Percentiles rank a stretch among this genome's conserved stretches.
These are phyloP conservation scores for Malbranchea zuffiana DNA, from an alignment of 2,329 filamentous ascomycete species.

Conservation along the genomic window DNA sequence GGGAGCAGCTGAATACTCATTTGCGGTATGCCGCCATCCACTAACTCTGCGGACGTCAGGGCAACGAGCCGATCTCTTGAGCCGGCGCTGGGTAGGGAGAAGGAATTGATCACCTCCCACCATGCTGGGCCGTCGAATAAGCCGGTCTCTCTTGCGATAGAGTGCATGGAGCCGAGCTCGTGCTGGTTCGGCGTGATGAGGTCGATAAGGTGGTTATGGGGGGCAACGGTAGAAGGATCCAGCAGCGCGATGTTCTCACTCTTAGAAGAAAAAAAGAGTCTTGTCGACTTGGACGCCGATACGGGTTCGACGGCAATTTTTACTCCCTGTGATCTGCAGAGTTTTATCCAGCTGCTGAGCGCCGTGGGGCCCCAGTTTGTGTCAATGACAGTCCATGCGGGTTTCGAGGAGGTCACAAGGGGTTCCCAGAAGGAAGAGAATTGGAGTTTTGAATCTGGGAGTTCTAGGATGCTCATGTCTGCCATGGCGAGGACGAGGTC, in stretches of 20 bases:
- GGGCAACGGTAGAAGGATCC: slow-evolving; percentile 37
- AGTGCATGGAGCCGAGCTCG: slow-evolving; percentile 72
- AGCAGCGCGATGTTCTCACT: slow-evolving; percentile 20
- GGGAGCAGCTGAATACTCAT: slow-evolving; percentile 76
- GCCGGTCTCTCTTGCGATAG: slow-evolving; percentile 52
- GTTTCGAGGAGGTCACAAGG: slow-evolving; percentile 45
- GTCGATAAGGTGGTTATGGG: slow-evolving; percentile 52
- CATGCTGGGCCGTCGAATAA: slow-evolving; percentile 61
- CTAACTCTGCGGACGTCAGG: slow-evolving; percentile 55
- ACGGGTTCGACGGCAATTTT: slow-evolving; percentile 80
- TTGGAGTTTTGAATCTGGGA: slow-evolving; percentile 30
- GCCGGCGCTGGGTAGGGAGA: slow-evolving; percentile 59
- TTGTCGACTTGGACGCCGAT: slow-evolving; percentile 63
- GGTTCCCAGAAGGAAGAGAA: slow-evolving; percentile 50
- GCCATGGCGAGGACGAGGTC: slow-evolving; percentile 88
- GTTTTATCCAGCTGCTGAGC: slow-evolving; percentile 57
- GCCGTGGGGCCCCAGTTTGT: slow-evolving; percentile 67
- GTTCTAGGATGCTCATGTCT: slow-evolving; percentile 75
- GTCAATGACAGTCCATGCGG: slow-evolving; percentile 74
- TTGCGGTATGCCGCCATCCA: slow-evolving; percentile 72
- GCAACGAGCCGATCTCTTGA: slow-evolving; percentile 61
- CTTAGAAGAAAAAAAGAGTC: slow-evolving; percentile 45
- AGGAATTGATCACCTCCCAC: slow-evolving; percentile 68
- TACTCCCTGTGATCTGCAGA: slow-evolving; percentile 46
- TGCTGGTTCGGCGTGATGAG: slow-evolving; percentile 72